Base-by-base conservation (phyloP, 148 eudicot genomes). In the Amaranthus cruentus region DNA sequence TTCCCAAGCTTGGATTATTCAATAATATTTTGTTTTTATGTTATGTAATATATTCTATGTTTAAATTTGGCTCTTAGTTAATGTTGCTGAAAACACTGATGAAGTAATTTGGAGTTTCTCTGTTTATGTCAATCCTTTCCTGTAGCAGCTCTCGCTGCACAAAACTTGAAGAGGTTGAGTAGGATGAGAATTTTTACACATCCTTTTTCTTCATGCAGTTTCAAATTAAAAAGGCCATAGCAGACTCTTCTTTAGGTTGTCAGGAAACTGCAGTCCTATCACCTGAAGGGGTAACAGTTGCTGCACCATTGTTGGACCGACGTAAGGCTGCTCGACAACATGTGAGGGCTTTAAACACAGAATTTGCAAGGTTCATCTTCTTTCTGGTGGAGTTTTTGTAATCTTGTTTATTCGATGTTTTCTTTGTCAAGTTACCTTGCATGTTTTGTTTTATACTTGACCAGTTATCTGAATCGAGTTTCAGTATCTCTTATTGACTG, bases 291-390 rank as follows among this genome's bases (percentile, higher is more conserved):
- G 88, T 79, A 68, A 66, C 73, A 5, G 55, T 73, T 15, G 81
- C 65, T 50, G 53, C 84, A 62, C 89, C 85, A n/a, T 80, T 87
- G 21, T 60, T 88, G 80, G 93, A 95, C 73, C 76, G 75, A 84
- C 78, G 79, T 66, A 84, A 87, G 49, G 97, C 90, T 77, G 91
- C 92, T 44, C 83, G 86, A 73, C 96, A 86, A 83, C 96, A 91
- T 82, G 98, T 95, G 79, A 88, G 90, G 86, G 97, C 96, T 82
- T 86, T 91, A 77, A 95, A 95, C 85, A 86, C 81, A 59, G 96
- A 95, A 78, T 95, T 89, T 70, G 93, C 98, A 80, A 95, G 98
- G 98, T 91, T 73, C 14, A 68, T 79, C 58, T 68, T 87, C 65
- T 71, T 55, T 73, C 62, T 55, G 15, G 3, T 72, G 47, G 9